Conservation (phyloP, 106 monocot genomes). For the Chionographis japonica region DNA sequence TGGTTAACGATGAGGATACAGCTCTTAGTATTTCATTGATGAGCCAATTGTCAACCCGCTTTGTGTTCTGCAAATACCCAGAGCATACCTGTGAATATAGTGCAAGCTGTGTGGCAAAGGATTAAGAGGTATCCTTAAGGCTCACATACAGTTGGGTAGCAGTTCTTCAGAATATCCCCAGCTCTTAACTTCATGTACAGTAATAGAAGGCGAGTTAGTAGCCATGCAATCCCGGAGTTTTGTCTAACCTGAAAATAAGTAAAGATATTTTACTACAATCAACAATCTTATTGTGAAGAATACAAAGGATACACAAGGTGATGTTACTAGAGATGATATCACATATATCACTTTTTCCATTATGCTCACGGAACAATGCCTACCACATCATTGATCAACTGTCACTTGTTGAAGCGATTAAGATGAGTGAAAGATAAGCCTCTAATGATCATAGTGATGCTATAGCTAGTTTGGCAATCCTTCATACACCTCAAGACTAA, state of each 20-base stretch:
- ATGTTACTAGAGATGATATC: too few relatives aligned
- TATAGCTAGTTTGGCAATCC: too few relatives aligned
- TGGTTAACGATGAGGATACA: constrained; percentile 55
- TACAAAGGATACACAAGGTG: neutral
- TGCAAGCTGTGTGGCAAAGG: neutral
- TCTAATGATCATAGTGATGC: too few relatives aligned
- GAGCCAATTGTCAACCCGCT: constrained; percentile 61
- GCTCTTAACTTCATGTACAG: constrained; percentile 53
- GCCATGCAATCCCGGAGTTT: constrained; percentile 47
- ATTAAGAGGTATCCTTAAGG: neutral
- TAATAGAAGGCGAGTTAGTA: constrained; percentile 57
- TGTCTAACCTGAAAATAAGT: constrained; percentile 28
- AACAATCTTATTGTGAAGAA: neutral
- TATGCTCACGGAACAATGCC: too few relatives aligned
- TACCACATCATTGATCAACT: too few relatives aligned
- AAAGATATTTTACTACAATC: neutral
- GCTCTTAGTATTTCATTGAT: constrained; percentile 79
- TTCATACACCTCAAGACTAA: too few relatives aligned
- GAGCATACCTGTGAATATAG: neutral
- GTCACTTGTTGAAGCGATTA: too few relatives aligned
- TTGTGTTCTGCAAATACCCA: constrained; percentile 41
- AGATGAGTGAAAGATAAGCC: too few relatives aligned
- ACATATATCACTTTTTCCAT: too few relatives aligned
- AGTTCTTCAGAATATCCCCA: constrained; percentile 47
- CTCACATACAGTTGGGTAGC: constrained; percentile 67